Percentiles rank a stretch among this genome's conserved stretches.
phyloP scores from a whole-genome alignment of 768 basidiomycete genomes.

The Chiua virens region DNA sequence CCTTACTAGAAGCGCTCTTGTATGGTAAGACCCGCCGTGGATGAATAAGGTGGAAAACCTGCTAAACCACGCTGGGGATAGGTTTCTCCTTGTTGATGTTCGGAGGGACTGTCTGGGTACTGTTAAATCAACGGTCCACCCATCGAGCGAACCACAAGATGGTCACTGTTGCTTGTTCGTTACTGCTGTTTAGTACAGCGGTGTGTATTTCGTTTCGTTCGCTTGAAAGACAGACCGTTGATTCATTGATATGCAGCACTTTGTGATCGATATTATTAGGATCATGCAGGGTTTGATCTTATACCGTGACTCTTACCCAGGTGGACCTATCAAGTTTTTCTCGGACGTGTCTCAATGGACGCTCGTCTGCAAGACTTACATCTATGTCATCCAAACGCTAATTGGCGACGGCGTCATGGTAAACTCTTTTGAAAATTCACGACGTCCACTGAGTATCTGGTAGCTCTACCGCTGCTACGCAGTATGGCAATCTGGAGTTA shows the following conservation, averaged over 20 bases:
- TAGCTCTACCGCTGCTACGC: slow-evolving; percentile 20
- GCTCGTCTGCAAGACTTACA: slow-evolving; percentile 24
- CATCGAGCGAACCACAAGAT: slow-evolving; percentile 12
- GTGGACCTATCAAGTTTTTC: slow-evolving; percentile 26
- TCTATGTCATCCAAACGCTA: slow-evolving; percentile 19
- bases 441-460: not conserved
- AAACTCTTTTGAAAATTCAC: not conserved
- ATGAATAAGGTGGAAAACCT: not conserved
- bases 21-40: slow-evolving; percentile 1
- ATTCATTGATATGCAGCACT: slow-evolving; percentile 8
- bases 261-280: slow-evolving; percentile 17
- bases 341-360: slow-evolving; percentile 19
- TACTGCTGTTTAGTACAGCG: slow-evolving; percentile 25
- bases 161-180: slow-evolving; percentile 19
- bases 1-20: not conserved
- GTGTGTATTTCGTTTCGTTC: slow-evolving; percentile 7
- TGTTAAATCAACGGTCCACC: slow-evolving; percentile 4
- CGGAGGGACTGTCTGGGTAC: slow-evolving; percentile 24
- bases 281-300: slow-evolving; percentile 20
- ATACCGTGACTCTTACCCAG: slow-evolving; percentile 8
- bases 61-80: not conserved
- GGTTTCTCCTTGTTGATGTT: slow-evolving; percentile 34
- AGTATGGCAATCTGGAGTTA: slow-evolving; percentile 24
- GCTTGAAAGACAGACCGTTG: not conserved
- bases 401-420: slow-evolving; percentile 27